Evolutionary conservation across 2,329 filamentous ascomycete genomes (phyloP).

Genomic region (Thielaviopsis euricoi): DNA sequence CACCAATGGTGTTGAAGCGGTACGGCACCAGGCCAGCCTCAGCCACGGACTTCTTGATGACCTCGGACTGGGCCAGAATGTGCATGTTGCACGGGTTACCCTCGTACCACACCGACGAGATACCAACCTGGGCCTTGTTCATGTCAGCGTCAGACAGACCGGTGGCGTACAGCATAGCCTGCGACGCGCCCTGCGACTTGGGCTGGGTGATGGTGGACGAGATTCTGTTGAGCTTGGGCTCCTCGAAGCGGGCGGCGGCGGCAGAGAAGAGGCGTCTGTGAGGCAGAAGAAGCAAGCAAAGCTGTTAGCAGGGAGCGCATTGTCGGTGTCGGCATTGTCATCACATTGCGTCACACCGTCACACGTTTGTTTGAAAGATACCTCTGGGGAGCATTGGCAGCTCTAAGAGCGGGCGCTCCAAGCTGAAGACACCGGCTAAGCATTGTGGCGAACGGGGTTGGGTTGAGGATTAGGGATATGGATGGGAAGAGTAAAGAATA

Average conservation of each 20-base stretch:
- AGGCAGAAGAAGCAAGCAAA: neutral
- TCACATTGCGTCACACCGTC: too few relatives aligned
- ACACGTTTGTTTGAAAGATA: neutral
- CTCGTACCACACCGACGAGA: slow-evolving; percentile 95
- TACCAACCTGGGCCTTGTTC: slow-evolving; percentile 93
- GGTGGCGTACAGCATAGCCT: slow-evolving; percentile 97
- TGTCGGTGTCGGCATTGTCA: neutral
- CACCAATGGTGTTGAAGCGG: slow-evolving; percentile 98
- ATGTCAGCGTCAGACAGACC: slow-evolving; percentile 75
- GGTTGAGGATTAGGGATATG: slow-evolving; percentile 1
- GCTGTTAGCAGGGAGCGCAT: slow-evolving; percentile 4
- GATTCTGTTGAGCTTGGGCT: slow-evolving; percentile 56
- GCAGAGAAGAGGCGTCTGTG: slow-evolving; percentile 33
- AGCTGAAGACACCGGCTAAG: slow-evolving; percentile 13
- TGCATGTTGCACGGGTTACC: slow-evolving; percentile 99
- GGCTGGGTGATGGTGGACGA: slow-evolving; percentile 82
- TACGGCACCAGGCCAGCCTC: slow-evolving; percentile 73
- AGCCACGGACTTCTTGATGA: slow-evolving; percentile 45
- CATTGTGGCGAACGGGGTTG: slow-evolving; percentile 14
- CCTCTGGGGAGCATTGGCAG: slow-evolving; percentile 9
- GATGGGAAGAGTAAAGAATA: neutral
- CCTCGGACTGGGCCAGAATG: slow-evolving; percentile 70
- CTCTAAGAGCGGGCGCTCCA: slow-evolving; percentile 15
- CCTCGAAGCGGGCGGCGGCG: slow-evolving; percentile 29
- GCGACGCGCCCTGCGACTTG: slow-evolving; percentile 93